Evolutionary conservation across 768 basidiomycete genomes (phyloP).

Genomic region (Mycena filopes): DNA sequence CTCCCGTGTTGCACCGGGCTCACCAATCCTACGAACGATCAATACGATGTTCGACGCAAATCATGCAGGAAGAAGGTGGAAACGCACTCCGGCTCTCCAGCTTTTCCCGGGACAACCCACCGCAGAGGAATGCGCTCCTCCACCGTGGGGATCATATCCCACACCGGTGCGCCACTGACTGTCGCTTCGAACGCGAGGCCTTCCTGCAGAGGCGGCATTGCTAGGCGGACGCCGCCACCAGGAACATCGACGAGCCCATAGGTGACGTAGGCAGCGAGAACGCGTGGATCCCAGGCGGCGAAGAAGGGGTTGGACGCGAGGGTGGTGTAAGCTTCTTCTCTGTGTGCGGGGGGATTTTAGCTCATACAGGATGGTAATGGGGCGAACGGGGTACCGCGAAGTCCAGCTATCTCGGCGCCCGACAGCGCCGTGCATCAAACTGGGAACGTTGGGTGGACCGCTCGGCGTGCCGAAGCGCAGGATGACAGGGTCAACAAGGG

Average conservation of each 20-base stretch:
- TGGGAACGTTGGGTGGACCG: constrained; percentile 27
- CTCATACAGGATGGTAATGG: background rate
- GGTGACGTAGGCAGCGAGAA: constrained; percentile 69
- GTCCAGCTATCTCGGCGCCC: constrained; percentile 71
- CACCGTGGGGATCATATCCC: constrained; percentile 52
- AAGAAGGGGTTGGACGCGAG: constrained; percentile 75
- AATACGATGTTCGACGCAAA: background rate
- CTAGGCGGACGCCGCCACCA: constrained; percentile 60
- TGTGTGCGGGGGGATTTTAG: constrained; percentile 39
- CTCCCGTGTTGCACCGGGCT: constrained; percentile 44
- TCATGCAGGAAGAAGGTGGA: background rate
- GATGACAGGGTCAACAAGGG: constrained; percentile 86
- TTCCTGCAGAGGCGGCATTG: constrained; percentile 75
- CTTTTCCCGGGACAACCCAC: constrained; percentile 65
- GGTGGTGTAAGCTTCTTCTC: constrained; percentile 66
- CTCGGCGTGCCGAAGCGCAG: constrained; percentile 41
- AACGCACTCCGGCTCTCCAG: constrained; percentile 48
- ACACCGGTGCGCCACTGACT: constrained; percentile 53
- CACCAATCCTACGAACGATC: constrained; percentile 42
- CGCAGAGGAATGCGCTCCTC: constrained; percentile 61
- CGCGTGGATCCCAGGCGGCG: constrained; percentile 71
- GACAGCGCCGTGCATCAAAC: constrained; percentile 59
- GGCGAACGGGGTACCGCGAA: constrained; percentile 57
- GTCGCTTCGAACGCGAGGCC: constrained; percentile 67
- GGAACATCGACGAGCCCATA: constrained; percentile 58